Base-by-base conservation (phyloP, 805 yeast genomes). In the Barnettozyma wickerhamii region DNA sequence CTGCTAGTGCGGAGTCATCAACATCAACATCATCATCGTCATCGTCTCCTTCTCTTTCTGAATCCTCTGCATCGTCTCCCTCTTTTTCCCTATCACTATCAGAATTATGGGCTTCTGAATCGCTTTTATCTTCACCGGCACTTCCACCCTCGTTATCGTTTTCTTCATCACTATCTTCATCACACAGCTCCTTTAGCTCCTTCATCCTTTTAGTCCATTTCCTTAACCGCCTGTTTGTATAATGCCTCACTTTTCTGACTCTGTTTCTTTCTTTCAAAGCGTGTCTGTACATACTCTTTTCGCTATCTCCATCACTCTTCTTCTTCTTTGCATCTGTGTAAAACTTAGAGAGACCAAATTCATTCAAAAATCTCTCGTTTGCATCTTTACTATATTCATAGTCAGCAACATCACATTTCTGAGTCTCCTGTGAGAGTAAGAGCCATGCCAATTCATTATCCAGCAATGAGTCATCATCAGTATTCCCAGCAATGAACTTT, bases 361-460 rank as follows among this genome's bases (percentile, higher is more conserved):
- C 14, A n/a, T 40, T 15, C 6, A 40, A 31, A 19, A 23, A 26
- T 34, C 9, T 12, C 7, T 17, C 15, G 19, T 39, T 41, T 12
- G 18, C 12, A 7, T 29, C 19, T 4, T 28, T 18, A 7, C 15
- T 15, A 13, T 38, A 15, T 9, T 14, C 23, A 9, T 40, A 23
- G 23, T 24, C 23, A 6, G 7, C n/a, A 13, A 24, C 9, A 24
- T 39, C 42, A 34, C 42, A 34, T 7, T 39, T 21, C 29, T 26
- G 42, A 3, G 47, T 37, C 28, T 47, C 53, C 18, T 35, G 21
- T 26, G 44, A 36, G 4, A 47, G 32, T 23, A 49, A 18, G 10
- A 39, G 24, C 37, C 48, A 36, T 19, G 51, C 52, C 2, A 40
- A 9, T 21, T 35, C 38, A 35, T 49, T 41, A 26, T 50, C 51